Base-by-base conservation (phyloP, 2,329 filamentous ascomycete species). In the Trichophyton mentagrophytes region DNA sequence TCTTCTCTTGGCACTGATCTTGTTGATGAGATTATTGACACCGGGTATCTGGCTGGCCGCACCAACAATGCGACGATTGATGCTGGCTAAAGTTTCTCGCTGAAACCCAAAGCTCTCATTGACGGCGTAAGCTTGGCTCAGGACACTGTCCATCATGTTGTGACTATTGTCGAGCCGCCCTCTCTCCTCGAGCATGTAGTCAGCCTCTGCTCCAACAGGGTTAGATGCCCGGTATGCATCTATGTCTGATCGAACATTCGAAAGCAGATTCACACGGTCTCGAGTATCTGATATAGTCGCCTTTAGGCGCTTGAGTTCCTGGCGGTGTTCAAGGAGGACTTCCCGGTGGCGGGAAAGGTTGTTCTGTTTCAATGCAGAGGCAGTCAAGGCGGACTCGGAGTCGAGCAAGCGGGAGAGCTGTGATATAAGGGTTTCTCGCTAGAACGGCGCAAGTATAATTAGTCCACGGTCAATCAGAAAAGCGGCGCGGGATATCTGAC, bases 181-280 rank as follows among this genome's bases (percentile, higher is more conserved):
- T 58, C 93, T 83, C 80, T 99, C 93, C 68, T 89, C 87, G 30
- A 99, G 82, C 91, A 99, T 96, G 78, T 97, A 99, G 63, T 99
- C 92, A 55, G 90, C 90, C 76, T 97, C 93, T 60, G 86, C 88
- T 2, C 85, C 85, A 67, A 84, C 88, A 7, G 89, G 89, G 71
- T 95, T 93, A 61, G 83, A 84, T 57, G 86, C 83, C 60, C 88
- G 88, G 77, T 96, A 96, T 60, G 89, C 85, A 73, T 90, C 83
- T 73, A 97, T 97, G 73, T 99, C 93, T 68, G 87, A 88, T 64
- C 90, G 88, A 57, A 99, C 90, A 69, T 90, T 93, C 59, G 86
- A 87, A 61, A 99, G 84, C 36, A 99, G 84, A 74, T 97, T 96
- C 61, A 89, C 88, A 65, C 90, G 86, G 74, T 95, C 86, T 69